Evolutionary conservation across 331 rosid species (phyloP).

Genomic region (Erythrophleum ivorense): DNA sequence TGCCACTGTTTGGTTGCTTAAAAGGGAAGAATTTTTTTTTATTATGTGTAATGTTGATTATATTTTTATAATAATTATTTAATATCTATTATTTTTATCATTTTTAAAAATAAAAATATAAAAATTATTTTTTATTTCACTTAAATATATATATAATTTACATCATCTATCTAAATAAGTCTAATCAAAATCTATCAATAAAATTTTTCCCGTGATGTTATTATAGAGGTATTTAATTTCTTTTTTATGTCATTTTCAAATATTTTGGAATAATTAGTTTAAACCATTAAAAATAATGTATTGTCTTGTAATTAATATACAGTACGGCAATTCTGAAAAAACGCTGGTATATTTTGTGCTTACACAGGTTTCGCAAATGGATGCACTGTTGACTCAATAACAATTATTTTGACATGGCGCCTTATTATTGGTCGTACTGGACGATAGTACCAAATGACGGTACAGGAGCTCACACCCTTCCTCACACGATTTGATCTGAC

Average conservation of each 20-base stretch:
- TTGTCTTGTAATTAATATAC: background rate
- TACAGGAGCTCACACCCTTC: background rate
- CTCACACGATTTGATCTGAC: background rate
- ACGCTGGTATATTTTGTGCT: background rate
- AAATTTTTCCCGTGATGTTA: background rate
- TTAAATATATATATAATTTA: too few species aligned
- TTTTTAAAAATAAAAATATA: too few species aligned
- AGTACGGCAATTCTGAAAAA: too few species aligned
- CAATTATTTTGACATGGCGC: background rate
- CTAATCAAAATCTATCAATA: too few species aligned
- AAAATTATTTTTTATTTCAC: too few species aligned
- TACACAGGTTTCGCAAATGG: background rate
- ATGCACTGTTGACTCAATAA: background rate
- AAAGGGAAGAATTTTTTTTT: too few species aligned
- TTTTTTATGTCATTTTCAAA: background rate
- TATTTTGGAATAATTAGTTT: background rate
- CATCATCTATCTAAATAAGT: too few species aligned
- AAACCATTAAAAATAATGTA: background rate
- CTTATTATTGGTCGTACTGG: background rate
- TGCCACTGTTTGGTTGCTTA: background rate
- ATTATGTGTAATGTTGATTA: too few species aligned
- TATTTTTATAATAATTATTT: too few species aligned
- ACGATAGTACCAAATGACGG: background rate
- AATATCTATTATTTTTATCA: too few species aligned
- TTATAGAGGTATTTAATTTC: background rate